Base-by-base conservation (phyloP, 805 yeast species). In the Candida awuae region DNA sequence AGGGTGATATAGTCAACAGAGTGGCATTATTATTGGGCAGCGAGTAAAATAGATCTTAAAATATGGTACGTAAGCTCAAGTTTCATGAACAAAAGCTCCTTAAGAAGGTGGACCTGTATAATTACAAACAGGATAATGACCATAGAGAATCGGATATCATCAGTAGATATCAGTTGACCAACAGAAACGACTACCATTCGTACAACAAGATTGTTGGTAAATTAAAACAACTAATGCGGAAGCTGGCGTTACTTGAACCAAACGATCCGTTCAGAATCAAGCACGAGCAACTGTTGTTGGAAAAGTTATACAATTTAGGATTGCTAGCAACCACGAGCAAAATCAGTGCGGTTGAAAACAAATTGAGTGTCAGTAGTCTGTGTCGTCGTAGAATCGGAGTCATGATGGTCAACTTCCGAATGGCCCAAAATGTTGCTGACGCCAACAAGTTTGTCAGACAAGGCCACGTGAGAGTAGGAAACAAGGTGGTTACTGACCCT, bases 381-480 rank as follows among this genome's bases (percentile, higher is more conserved):
- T 88, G 97, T 58, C 73, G 97, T 49, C 71, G 99, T 51, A 71
- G 99, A 55, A 74, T 92, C 21, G 95, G 94, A 8, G 95, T 90
- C 29, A 90, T 92, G 32, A 84, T 92, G 95, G 86, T 90, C 53
- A 73, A 96, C 42, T 66, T 88, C 49, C 84, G 82, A 53, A 94
- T 92, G 99, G 88, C 95, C 0, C 87, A 90, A 54, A 84, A 80
- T 31, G 70, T 90, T 19, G 65, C 73, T 21, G 97, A 88, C 61
- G 98, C 97, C 0, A 84, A 88, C 19, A 84, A 84, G 34, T 85
- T 84, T 57, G 73, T 94, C 12, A 97, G 92, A 56, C 97, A 92
- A 59, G 99, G 99, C 2, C 97, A 92, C 55, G 95, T 92, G 3
- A 73, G 98, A 50, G 95, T 92, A 6, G 99, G 99, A 0, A 97